These are phyloP conservation scores for Epithemia pelagica DNA, from an alignment of 108 stramenopile genomes.

Conservation along the genomic window DNA sequence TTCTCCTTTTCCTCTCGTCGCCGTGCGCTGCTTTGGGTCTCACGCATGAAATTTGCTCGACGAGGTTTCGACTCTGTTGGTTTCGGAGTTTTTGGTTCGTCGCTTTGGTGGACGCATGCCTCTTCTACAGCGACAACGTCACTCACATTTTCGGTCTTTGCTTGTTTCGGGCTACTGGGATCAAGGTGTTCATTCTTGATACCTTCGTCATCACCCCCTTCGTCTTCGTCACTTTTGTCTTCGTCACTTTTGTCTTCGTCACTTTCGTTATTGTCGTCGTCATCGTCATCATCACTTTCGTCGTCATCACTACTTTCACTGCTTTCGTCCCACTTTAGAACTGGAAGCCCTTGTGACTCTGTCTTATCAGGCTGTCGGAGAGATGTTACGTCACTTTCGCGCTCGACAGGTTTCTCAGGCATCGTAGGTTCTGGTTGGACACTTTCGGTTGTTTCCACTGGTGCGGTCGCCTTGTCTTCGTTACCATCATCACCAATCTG, in stretches of 20 bases:
- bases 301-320: neutral
- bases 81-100: neutral
- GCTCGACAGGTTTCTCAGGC: too few relatives aligned
- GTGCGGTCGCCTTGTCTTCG: too few relatives aligned
- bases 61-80: neutral
- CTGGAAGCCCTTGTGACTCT: too few relatives aligned
- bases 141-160: too few relatives aligned
- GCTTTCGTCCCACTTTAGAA: neutral
- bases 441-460: too few relatives aligned
- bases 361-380: too few relatives aligned
- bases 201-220: neutral
- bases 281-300: neutral
- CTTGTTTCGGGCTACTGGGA: neutral
- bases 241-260: neutral
- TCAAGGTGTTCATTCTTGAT: too few relatives aligned
- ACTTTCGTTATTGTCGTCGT: neutral
- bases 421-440: too few relatives aligned
- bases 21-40: neutral
- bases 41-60: neutral
- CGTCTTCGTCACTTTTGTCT: neutral
- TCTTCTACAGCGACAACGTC: too few relatives aligned
- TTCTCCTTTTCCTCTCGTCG: neutral
- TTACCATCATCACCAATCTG: too few relatives aligned
- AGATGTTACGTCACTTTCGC: too few relatives aligned
- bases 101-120: neutral